Evolutionary conservation across 345 rosid species (phyloP), one percentile per base, ranked within the genome.

Genomic region (Boechera stricta): DNA sequence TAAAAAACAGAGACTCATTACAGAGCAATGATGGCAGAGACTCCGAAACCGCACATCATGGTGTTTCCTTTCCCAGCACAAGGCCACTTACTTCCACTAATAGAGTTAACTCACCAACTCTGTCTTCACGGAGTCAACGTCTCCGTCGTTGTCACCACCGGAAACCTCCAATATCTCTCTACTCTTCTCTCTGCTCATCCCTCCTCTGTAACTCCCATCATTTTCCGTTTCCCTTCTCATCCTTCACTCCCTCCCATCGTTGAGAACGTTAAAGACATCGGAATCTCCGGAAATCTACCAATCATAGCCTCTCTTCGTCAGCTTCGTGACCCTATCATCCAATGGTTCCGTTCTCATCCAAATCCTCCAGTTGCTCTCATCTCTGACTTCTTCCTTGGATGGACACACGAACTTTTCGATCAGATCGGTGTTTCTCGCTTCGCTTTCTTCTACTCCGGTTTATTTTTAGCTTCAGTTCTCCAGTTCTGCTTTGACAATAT

Each of bases 31-130:
- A 3, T 48, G 33, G 24, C 62, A 58, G 53, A 41, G 54, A 57
- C 3, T 10, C 10, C 61, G 0, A 38, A 29, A 9, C 79, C 85
- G 1, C 96, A 90, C 75, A 21, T 92, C 13, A 74, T 87, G 13
- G 77, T 90, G 51, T 88, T 90, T 62, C 92, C 93, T 0, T 84
- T 76, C 76, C 92, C 97, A 36, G 97, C 94, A 0, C 91, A 89
- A 73, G 97, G 97, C 74, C 96, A 90, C 81, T 58, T 64, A 48
- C 87, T 73, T 73, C 77, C 77, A 1, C 45, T 73, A 0, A 71
- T 73, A 1, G 71, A 73, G 64, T 42, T 74, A 8, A 82, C 84
- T 64, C 89, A 84, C 86, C 88, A 84, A 11, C 86, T 90, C 39
- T 48, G 64, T 11, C 85, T 79, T 57, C 78, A 21, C 29, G 70